A percentile compares a stretch with the other conserved stretches of the same genome.
Evolutionary conservation across 2,329 filamentous ascomycete genomes (phyloP).

Genomic region (Dactylella cylindrospora): DNA sequence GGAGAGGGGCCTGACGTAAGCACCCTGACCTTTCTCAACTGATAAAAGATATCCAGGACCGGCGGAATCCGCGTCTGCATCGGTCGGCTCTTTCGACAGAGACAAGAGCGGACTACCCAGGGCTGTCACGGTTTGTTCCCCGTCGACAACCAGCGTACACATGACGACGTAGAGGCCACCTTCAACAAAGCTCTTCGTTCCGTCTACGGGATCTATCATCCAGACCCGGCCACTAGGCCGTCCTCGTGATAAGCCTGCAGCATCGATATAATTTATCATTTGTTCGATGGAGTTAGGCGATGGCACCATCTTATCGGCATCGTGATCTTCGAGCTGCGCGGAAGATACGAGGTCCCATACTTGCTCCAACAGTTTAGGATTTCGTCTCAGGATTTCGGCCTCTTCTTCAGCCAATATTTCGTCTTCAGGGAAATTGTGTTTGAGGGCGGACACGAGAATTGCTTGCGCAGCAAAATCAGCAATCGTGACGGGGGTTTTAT

Average conservation of each 20-base stretch:
- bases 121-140: conserved; percentile 57
- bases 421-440: conserved; percentile 58
- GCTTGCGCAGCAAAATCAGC: conserved; percentile 64
- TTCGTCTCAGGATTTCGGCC: conserved; percentile 67
- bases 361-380: conserved; percentile 67
- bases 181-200: conserved; percentile 61
- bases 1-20: conserved; percentile 55
- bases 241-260: neutral
- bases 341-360: conserved; percentile 81
- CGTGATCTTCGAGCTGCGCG: conserved; percentile 60
- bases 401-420: conserved; percentile 62
- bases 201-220: conserved; percentile 65
- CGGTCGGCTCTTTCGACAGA: conserved; percentile 52
- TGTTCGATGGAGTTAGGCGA: conserved; percentile 1
- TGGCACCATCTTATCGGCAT: conserved; percentile 64
- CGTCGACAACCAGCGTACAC: conserved; percentile 58
- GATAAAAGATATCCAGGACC: conserved; percentile 59
- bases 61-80: conserved; percentile 55
- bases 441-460: conserved; percentile 58
- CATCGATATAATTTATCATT: conserved; percentile 1
- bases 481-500: conserved; percentile 62
- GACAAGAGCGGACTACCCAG: conserved; percentile 58
- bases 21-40: conserved; percentile 57
- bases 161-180: conserved; percentile 63
- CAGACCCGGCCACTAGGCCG: conserved; percentile 55